Conservation (phyloP, 306 rosid genomes). For the Cajanus cajan region DNA sequence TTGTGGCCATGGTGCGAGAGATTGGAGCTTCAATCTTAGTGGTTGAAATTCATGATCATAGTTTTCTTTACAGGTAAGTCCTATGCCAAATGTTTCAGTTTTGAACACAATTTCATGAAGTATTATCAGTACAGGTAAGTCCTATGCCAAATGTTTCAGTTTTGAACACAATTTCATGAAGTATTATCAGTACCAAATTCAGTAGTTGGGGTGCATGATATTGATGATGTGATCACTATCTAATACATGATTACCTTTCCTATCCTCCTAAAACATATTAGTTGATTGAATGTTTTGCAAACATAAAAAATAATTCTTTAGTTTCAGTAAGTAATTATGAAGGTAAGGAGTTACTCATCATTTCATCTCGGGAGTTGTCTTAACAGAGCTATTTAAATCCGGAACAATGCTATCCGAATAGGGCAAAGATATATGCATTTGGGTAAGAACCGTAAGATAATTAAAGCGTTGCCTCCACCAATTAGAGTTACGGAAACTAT, state of each 20-base stretch:
- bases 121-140: conserved; percentile 24
- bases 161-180: neutral
- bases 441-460: conserved; percentile 18
- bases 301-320: neutral
- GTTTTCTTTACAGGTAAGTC: conserved; percentile 89
- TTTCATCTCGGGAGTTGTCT: neutral
- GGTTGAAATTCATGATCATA: conserved; percentile 81
- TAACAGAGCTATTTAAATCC: neutral
- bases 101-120: neutral
- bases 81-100: neutral
- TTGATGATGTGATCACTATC: neutral
- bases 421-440: neutral
- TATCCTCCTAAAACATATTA: neutral
- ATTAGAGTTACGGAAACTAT: neutral
- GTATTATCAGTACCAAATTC: neutral
- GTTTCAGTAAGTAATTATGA: neutral
- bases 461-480: neutral
- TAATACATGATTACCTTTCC: neutral
- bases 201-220: neutral
- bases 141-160: neutral
- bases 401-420: neutral
- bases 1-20: conserved; percentile 57
- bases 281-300: neutral
- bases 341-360: neutral
- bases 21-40: conserved; percentile 80